Percentiles rank a stretch among this genome's conserved stretches.
Evolutionary conservation across 306 rosid species (phyloP).

Genomic region (Cucumis sativus): DNA sequence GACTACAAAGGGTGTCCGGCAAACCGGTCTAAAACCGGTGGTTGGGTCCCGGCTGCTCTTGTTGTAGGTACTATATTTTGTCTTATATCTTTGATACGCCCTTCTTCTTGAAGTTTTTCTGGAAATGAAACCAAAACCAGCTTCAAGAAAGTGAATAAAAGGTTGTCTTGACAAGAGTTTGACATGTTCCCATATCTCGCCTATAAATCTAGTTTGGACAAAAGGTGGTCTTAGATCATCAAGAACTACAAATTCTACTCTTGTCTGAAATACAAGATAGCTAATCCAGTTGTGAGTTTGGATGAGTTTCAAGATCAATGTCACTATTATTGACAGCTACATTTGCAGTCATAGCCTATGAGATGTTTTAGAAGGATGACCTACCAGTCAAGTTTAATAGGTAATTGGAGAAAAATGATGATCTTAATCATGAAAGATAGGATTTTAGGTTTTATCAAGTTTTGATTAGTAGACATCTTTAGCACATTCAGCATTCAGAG

Average conservation of each 20-base stretch:
- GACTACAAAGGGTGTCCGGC: conserved; percentile 72
- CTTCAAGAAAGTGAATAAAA: not conserved
- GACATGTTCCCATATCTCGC: not conserved
- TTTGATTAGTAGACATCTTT: not conserved
- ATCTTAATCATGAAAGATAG: not conserved
- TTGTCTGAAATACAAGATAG: not conserved
- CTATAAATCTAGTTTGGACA: not conserved
- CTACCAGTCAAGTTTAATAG: not conserved
- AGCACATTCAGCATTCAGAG: not conserved
- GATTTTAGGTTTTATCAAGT: not conserved
- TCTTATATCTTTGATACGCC: not conserved
- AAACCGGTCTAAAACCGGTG: conserved; percentile 70
- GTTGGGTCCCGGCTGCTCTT: conserved; percentile 76
- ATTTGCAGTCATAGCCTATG: not conserved
- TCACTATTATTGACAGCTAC: not conserved
- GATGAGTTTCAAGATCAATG: not conserved
- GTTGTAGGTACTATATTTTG: conserved; percentile 44
- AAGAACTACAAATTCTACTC: not conserved
- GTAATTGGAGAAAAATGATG: not conserved
- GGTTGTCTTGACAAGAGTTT: not conserved
- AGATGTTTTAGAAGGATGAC: not conserved
- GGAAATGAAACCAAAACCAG: not conserved
- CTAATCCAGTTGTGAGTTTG: not conserved
- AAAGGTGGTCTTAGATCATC: not conserved
- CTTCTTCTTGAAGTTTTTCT: not conserved